Percentiles rank a stretch among this genome's conserved stretches.
Evolutionary conservation across 176 grass and related monocot genomes (phyloP).

Genomic region (Juncus effusus): DNA sequence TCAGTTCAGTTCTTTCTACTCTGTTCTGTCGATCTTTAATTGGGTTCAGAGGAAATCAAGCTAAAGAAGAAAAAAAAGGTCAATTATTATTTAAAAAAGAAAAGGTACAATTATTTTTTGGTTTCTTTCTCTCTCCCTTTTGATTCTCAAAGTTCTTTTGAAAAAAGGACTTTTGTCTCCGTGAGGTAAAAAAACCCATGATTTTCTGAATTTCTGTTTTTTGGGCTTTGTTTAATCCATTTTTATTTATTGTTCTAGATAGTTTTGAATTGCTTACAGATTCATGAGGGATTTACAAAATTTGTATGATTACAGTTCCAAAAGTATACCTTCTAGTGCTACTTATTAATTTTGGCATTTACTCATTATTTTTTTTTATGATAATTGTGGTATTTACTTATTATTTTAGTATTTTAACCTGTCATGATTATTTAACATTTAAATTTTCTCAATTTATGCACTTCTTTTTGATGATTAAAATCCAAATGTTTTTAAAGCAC

Average conservation of each 20-base stretch:
- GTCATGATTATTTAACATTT: too few species aligned
- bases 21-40: constrained; percentile 19
- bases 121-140: neutral
- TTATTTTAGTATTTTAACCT: too few species aligned
- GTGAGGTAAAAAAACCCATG: neutral
- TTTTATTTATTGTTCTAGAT: neutral
- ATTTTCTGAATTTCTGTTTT: neutral
- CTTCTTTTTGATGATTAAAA: too few species aligned
- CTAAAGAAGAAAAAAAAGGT: neutral
- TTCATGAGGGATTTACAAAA: neutral
- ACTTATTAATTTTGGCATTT: too few species aligned
- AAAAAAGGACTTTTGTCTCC: neutral
- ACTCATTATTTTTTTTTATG: too few species aligned
- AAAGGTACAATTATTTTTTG: constrained; percentile 18
- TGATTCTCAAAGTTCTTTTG: neutral
- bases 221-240: neutral
- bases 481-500: too few species aligned
- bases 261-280: neutral
- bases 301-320: too few species aligned
- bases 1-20: neutral
- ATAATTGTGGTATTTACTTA: too few species aligned
- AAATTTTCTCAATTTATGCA: too few species aligned
- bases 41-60: neutral
- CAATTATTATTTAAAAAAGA: neutral
- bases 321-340: too few species aligned